A percentile compares a stretch with the other conserved stretches of the same genome.
Conservation (phyloP, 1,284 basidiomycete species). For the Vanrija sp. region DNA sequence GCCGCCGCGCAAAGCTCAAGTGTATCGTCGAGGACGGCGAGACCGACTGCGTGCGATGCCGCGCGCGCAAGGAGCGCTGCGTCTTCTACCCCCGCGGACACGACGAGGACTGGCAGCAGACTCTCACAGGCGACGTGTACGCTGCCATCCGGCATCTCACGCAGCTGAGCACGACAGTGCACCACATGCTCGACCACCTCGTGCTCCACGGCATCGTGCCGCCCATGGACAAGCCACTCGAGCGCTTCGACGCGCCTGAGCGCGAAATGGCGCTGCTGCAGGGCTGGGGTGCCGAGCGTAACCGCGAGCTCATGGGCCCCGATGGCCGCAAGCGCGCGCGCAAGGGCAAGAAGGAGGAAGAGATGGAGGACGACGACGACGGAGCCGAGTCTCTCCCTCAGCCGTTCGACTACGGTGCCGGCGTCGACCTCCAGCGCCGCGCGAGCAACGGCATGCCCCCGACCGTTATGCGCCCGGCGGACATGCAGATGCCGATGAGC, state of each 20-base stretch:
- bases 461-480: constrained; percentile 6
- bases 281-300: constrained; percentile 26
- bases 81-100: constrained; percentile 37
- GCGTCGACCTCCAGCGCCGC: constrained; percentile 1
- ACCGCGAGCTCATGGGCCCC: constrained; percentile 13
- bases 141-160: constrained; percentile 28
- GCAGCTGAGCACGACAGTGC: constrained; percentile 31
- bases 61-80: constrained; percentile 36
- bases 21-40: constrained; percentile 37
- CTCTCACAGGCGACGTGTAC: constrained; percentile 31
- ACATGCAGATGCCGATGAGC: constrained; percentile 7
- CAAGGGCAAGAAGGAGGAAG: constrained; percentile 9
- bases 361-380: constrained; percentile 11
- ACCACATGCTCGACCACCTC: constrained; percentile 37
- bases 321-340: constrained; percentile 8
- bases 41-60: constrained; percentile 41
- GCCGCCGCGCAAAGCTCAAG: constrained; percentile 42
- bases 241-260: constrained; percentile 29
- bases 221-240: constrained; percentile 19
- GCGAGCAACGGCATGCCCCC: constrained; percentile 2
- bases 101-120: constrained; percentile 46
- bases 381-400: background rate
- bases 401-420: too few relatives aligned
- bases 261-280: constrained; percentile 27
- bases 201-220: constrained; percentile 25